Conservation (phyloP, 345 rosid genomes). For the Sisymbrium irio region DNA sequence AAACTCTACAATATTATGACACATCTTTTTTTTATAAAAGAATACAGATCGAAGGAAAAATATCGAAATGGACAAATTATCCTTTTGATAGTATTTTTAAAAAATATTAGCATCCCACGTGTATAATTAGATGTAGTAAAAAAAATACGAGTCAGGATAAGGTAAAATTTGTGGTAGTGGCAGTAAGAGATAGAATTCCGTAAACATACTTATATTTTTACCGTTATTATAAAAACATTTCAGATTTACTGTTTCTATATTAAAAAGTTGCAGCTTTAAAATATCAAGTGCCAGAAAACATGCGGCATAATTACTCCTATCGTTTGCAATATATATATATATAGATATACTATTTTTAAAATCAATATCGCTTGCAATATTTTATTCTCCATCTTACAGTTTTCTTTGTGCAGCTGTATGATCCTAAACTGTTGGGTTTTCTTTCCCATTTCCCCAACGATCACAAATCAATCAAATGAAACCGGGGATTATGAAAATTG, state of each 20-base stretch:
- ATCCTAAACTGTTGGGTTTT: neutral
- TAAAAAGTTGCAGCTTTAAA: neutral
- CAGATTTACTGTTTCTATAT: neutral
- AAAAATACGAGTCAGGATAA: no score
- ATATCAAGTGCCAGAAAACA: constrained; percentile 23
- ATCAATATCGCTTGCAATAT: neutral
- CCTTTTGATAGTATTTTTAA: no score
- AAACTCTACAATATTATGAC: neutral
- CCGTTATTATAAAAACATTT: no score
- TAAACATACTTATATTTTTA: no score
- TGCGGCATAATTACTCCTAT: constrained; percentile 29
- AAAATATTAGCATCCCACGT: no score
- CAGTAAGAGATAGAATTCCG: no score
- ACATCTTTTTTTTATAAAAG: neutral
- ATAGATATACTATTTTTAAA: no score
- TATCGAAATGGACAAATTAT: no score
- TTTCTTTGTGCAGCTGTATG: neutral
- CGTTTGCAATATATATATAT: neutral
- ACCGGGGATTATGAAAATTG: neutral
- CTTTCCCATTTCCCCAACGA: neutral
- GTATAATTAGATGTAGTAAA: no score
- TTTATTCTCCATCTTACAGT: neutral
- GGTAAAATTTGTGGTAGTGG: no score
- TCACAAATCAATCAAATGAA: neutral
- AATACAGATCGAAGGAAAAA: no score